A percentile compares a stretch with the other conserved stretches of the same genome.
These are phyloP conservation scores for Camellia japonica DNA, from an alignment of 148 eudicot species.

Conservation along the genomic window DNA sequence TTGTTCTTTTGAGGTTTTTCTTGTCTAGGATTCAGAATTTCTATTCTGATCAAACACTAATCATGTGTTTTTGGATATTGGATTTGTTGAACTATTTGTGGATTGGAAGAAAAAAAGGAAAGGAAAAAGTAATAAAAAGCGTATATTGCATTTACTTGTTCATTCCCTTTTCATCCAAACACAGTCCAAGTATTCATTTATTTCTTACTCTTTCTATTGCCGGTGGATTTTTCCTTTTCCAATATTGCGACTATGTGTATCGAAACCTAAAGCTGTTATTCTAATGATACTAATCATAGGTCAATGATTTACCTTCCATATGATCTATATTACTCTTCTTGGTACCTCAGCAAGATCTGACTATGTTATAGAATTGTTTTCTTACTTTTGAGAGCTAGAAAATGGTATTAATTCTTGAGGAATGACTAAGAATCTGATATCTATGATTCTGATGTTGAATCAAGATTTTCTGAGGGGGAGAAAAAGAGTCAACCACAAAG, in stretches of 20 bases:
- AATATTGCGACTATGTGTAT: not conserved
- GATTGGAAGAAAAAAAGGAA: too few relatives aligned
- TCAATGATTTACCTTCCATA: not conserved
- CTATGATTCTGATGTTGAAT: conserved; percentile 7
- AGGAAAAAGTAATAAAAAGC: too few relatives aligned
- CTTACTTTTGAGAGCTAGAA: conserved; percentile 1
- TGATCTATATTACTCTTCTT: not conserved
- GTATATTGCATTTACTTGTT: too few relatives aligned
- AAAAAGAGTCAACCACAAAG: conserved; percentile 4
- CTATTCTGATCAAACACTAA: not conserved
- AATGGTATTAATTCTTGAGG: not conserved
- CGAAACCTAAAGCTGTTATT: not conserved
- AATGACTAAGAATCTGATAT: not conserved
- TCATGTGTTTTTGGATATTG: not conserved
- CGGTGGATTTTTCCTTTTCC: not conserved
- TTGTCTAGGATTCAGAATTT: not conserved
- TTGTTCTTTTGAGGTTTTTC: conserved; percentile 8
- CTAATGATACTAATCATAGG: not conserved
- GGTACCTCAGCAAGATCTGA: not conserved
- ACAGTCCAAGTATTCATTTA: too few relatives aligned
- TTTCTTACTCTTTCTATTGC: not conserved
- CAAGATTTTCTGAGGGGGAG: conserved; percentile 18
- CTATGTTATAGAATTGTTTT: not conserved
- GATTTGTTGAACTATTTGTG: too few relatives aligned
- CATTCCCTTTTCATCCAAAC: too few relatives aligned